phyloP scores from a whole-genome alignment of 108 stramenopile species.

The Pseudonitzschia pungens region DNA sequence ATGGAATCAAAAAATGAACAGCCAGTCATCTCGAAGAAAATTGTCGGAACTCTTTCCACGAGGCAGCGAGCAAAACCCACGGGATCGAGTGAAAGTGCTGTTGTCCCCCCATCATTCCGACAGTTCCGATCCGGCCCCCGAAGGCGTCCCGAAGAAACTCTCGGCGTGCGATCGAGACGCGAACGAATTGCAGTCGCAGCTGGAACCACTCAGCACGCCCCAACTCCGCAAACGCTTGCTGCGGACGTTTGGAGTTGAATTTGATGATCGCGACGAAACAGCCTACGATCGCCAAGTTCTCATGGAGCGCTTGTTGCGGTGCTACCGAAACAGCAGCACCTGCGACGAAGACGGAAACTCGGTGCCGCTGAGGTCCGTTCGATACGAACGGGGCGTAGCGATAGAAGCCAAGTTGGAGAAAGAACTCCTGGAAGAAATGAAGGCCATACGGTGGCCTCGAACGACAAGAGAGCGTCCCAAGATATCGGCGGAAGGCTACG shows the following conservation, averaged over 20 bases:
- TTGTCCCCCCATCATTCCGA: slow-evolving; percentile 1
- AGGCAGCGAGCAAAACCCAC: not conserved
- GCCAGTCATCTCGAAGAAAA: slow-evolving; percentile 27
- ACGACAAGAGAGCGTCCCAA: slow-evolving; percentile 53
- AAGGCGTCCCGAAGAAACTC: slow-evolving; percentile 14
- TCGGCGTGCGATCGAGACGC: slow-evolving; percentile 63
- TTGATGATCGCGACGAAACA: slow-evolving; percentile 23
- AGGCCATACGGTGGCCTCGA: slow-evolving; percentile 31
- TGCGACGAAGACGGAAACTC: not conserved
- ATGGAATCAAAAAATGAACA: slow-evolving; percentile 53
- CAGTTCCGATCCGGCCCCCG: not conserved
- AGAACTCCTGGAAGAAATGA: slow-evolving; percentile 38
- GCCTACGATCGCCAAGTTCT: slow-evolving; percentile 44
- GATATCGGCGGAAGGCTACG: slow-evolving; percentile 61
- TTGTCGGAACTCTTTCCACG: slow-evolving; percentile 24
- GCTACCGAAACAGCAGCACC: slow-evolving; percentile 19
- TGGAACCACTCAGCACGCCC: slow-evolving; percentile 58
- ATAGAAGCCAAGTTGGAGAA: slow-evolving; percentile 20
- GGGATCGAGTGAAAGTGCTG: slow-evolving; percentile 29
- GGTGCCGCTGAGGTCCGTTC: slow-evolving; percentile 5
- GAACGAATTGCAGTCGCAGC: slow-evolving; percentile 54
- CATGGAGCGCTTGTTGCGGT: slow-evolving; percentile 44
- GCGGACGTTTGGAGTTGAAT: slow-evolving; percentile 43
- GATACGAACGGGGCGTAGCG: slow-evolving; percentile 24
- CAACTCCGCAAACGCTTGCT: slow-evolving; percentile 50